These are phyloP conservation scores for Caryopteris hybrid DNA, from an alignment of 305 asterid genomes.

Conservation along the genomic window DNA sequence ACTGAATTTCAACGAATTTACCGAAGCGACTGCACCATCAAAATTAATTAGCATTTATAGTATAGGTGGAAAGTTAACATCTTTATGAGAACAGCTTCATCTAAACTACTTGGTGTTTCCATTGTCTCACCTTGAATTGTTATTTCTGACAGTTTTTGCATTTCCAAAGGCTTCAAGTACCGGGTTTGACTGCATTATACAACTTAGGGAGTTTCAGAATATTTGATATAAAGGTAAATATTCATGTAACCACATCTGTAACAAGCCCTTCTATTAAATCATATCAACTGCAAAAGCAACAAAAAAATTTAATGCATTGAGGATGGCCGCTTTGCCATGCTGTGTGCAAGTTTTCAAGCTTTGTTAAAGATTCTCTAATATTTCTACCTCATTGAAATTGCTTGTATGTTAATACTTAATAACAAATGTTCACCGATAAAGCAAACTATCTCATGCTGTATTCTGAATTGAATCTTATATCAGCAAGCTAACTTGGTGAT, in stretches of 20 bases:
- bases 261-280: background rate
- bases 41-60: conserved; percentile 13
- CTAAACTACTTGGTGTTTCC: background rate
- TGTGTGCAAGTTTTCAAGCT: background rate
- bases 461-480: background rate
- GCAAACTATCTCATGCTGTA: background rate
- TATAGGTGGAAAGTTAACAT: background rate
- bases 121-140: conserved; percentile 71
- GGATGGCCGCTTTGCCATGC: background rate
- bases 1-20: conserved; percentile 85
- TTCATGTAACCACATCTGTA: conserved; percentile 1
- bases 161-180: conserved; percentile 96
- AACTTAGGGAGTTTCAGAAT: conserved; percentile 20
- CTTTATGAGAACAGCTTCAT: background rate
- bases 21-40: conserved; percentile 81
- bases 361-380: background rate
- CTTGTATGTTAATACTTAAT: background rate
- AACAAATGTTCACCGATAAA: background rate
- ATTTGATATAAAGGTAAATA: conserved; percentile 11
- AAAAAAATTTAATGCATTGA: background rate
- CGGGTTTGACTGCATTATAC: conserved; percentile 79
- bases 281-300: background rate
- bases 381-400: background rate
- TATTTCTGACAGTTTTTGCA: conserved; percentile 91
- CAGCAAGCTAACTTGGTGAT: background rate